phyloP scores from a whole-genome alignment of 345 rosid species.

The Streptanthus diversifolius region DNA sequence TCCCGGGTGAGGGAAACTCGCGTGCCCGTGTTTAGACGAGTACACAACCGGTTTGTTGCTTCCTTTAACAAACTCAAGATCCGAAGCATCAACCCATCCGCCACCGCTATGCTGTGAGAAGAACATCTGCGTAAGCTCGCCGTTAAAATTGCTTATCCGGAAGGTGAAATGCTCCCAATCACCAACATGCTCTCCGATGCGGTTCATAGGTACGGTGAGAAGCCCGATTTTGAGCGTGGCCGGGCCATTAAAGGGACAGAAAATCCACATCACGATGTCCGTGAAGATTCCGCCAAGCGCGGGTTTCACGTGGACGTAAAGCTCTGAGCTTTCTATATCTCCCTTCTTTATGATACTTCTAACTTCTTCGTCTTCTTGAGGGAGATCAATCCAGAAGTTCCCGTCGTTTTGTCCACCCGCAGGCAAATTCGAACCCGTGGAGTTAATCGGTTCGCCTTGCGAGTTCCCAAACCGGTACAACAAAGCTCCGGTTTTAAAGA shows the following conservation, averaged over 20 bases:
- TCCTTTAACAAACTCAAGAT: conserved; percentile 58
- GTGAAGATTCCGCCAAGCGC: conserved; percentile 82
- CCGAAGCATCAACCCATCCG: conserved; percentile 63
- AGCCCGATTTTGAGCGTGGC: conserved; percentile 74
- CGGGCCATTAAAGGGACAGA: conserved; percentile 93
- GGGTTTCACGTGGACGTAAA: conserved; percentile 85
- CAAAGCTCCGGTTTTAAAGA: conserved; percentile 84
- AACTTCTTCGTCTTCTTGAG: conserved; percentile 45
- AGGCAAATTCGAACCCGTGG: conserved; percentile 61
- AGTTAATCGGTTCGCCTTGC: conserved; percentile 51
- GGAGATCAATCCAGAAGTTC: conserved; percentile 81
- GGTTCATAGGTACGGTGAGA: conserved; percentile 58
- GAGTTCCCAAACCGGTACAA: conserved; percentile 41
- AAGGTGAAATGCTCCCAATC: conserved; percentile 95
- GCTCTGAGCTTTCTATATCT: conserved; percentile 69
- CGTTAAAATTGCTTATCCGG: conserved; percentile 67
- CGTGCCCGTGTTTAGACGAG: conserved; percentile 81
- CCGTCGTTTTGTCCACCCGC: conserved; percentile 71
- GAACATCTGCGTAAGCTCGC: conserved; percentile 63
- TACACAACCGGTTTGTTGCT: conserved; percentile 62
- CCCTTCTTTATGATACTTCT: conserved; percentile 48
- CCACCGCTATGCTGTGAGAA: conserved; percentile 93
- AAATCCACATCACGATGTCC: conserved; percentile 87
- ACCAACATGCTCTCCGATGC: conserved; percentile 73
- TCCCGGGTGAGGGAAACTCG: conserved; percentile 84